Evolutionary conservation across 805 yeast species (phyloP), one percentile per base, ranked within the genome.

Genomic region (Saccharomycopsis sp.): DNA sequence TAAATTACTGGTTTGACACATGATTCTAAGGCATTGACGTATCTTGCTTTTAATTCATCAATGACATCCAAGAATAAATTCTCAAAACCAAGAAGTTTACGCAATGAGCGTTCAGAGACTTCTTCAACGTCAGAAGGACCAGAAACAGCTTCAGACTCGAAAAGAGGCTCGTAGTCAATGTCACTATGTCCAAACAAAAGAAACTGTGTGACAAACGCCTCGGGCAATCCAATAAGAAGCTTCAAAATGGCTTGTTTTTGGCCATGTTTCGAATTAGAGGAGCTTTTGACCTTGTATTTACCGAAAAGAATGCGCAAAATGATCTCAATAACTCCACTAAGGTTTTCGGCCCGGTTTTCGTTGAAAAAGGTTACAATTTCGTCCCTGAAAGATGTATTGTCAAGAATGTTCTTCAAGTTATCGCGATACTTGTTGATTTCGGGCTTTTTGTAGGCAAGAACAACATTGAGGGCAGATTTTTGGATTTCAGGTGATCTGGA

Each of bases 361-460:
- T 78, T 73, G 18, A 89, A 71, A 46, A 94, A 78, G 16, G 78
- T 79, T 20, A 87, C 75, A 34, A 91, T 73, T 70, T 91, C 97
- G 70, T 94, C 99, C 59, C 90, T 81, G 73, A 90, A 91, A 16
- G 85, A 73, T 1, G 88, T 80, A 61, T 90, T 96, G 68, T 92
- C 97, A 16, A 92, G 73, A 58, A 94, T 70, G 61, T 86, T 91
- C 52, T 73, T 78, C 64, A 94, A 73, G 63, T 85, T 85, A 60
- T 87, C 96, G 57, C 78, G 76, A 67, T 90, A 92, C 67, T 85
- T 87, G 55, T 77, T 78, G 37, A 89, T 71, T 2, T 74, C 75
- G 1, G 79, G 77, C 52, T 79, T 75, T 62, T 84, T 83, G 75
- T 80, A 87, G 46, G 87, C 82, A 41, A 90, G 70, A 3, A 94